These are phyloP conservation scores for Pseudocercospora musae DNA, from an alignment of 2,329 filamentous ascomycete genomes.

Conservation along the genomic window DNA sequence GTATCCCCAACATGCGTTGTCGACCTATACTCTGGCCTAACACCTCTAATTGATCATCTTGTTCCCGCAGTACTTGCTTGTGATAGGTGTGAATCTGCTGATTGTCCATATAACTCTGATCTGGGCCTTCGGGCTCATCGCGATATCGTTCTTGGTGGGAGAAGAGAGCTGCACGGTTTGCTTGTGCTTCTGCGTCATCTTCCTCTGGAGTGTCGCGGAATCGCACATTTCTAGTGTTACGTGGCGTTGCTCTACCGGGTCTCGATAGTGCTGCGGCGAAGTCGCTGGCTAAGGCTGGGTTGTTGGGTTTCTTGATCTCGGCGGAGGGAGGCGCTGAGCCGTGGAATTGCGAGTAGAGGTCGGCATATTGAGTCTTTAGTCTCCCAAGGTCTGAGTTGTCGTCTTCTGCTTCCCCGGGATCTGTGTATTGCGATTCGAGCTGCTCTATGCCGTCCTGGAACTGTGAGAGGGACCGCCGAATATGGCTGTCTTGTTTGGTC, in stretches of 20 bases:
- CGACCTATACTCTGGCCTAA: constrained; percentile 82
- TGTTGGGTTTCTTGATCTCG: constrained; percentile 61
- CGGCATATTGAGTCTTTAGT: constrained; percentile 70
- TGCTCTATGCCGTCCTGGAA: constrained; percentile 74
- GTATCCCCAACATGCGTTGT: constrained; percentile 88
- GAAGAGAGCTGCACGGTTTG: constrained; percentile 58
- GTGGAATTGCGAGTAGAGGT: constrained; percentile 77
- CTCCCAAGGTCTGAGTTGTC: constrained; percentile 58
- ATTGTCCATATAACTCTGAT: constrained; percentile 66
- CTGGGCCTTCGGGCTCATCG: constrained; percentile 58
- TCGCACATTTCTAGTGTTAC: constrained; percentile 55
- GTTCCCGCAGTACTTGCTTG: constrained; percentile 72
- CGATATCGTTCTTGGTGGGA: constrained; percentile 52
- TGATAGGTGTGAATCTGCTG: constrained; percentile 86
- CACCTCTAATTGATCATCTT: constrained; percentile 88
- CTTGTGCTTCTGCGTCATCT: constrained; percentile 48
- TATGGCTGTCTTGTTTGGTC: constrained; percentile 81
- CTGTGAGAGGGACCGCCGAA: constrained; percentile 82
- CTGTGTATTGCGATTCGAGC: constrained; percentile 63
- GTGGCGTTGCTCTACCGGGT: constrained; percentile 40
- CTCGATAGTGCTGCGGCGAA: constrained; percentile 58
- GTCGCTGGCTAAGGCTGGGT: constrained; percentile 59
- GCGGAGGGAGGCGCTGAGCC: constrained; percentile 54
- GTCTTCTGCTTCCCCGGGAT: constrained; percentile 57
- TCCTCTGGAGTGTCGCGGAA: constrained; percentile 65